Evolutionary conservation across 1,139 yeast genomes (phyloP).

Genomic region (Pichia sp.): DNA sequence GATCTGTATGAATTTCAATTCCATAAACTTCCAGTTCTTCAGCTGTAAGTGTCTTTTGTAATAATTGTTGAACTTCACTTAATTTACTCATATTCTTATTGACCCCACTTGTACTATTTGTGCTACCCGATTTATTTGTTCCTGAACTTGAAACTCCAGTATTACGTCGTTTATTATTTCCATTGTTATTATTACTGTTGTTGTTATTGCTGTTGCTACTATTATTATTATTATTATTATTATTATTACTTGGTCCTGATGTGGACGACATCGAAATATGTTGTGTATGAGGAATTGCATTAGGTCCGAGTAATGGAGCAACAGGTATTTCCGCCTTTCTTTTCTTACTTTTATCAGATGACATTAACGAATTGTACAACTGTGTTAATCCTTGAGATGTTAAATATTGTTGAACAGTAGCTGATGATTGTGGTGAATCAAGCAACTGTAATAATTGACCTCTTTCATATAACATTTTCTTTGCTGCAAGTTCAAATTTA

Average conservation of each 20-base stretch:
- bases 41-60: slow-evolving; percentile 53
- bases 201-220: neutral
- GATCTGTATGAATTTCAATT: slow-evolving; percentile 73
- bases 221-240: slow-evolving; percentile 25
- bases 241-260: neutral
- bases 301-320: slow-evolving; percentile 54
- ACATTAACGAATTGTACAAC: slow-evolving; percentile 72
- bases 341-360: slow-evolving; percentile 64
- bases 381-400: slow-evolving; percentile 89
- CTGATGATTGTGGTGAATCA: slow-evolving; percentile 84
- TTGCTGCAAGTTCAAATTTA: slow-evolving; percentile 87
- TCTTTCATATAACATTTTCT: slow-evolving; percentile 79
- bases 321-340: slow-evolving; percentile 45
- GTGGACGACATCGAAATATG: slow-evolving; percentile 32
- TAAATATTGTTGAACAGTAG: slow-evolving; percentile 68
- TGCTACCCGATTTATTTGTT: slow-evolving; percentile 13
- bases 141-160: neutral
- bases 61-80: slow-evolving; percentile 30
- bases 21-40: slow-evolving; percentile 88
- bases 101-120: slow-evolving; percentile 27
- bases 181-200: neutral
- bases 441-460: slow-evolving; percentile 69
- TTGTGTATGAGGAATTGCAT: slow-evolving; percentile 41
- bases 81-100: slow-evolving; percentile 30
- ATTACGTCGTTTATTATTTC: slow-evolving; percentile 5